These are phyloP conservation scores for Monosporascus sp. DNA, from an alignment of 2,329 filamentous ascomycete genomes.

Conservation along the genomic window DNA sequence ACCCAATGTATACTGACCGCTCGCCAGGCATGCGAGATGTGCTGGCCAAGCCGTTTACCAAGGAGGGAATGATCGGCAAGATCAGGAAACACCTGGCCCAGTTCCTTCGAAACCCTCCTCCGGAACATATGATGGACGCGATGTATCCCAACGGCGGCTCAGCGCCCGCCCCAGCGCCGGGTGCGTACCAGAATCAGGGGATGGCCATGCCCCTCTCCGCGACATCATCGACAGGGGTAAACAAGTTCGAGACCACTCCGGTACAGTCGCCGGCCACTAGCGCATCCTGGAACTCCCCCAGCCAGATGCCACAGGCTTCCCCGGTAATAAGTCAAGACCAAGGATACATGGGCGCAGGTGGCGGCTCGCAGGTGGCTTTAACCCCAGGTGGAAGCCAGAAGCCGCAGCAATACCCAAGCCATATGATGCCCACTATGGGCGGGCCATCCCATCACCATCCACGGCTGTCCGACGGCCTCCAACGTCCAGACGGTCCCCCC, in stretches of 20 bases:
- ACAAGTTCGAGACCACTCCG: constrained; percentile 52
- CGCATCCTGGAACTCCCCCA: constrained; percentile 46
- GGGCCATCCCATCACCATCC: constrained; percentile 20
- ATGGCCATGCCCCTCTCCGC: constrained; percentile 29
- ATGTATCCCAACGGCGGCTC: constrained; percentile 26
- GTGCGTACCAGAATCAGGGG: constrained; percentile 26
- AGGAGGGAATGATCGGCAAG: constrained; percentile 76
- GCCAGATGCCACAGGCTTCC: constrained; percentile 46
- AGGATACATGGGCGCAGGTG: constrained; percentile 38
- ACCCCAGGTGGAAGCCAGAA: constrained; percentile 33
- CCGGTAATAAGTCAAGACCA: constrained; percentile 41
- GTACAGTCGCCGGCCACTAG: constrained; percentile 48
- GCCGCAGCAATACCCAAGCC: constrained; percentile 29
- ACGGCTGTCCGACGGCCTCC: constrained; percentile 27
- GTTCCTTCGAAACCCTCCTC: constrained; percentile 63
- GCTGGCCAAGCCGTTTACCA: constrained; percentile 92
- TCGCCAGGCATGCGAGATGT: constrained; percentile 90
- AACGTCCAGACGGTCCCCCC: constrained; percentile 34
- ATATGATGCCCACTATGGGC: constrained; percentile 32
- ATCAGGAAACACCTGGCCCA: constrained; percentile 85
- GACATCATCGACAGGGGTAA: constrained; percentile 25
- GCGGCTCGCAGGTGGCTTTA: constrained; percentile 34
- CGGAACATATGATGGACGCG: constrained; percentile 30
- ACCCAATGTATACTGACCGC: constrained; percentile 7
- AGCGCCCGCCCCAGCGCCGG: constrained; percentile 26